Evolutionary conservation across 192 early-diverging fungal genomes (phyloP).

Genomic region (Coemansia sp.): DNA sequence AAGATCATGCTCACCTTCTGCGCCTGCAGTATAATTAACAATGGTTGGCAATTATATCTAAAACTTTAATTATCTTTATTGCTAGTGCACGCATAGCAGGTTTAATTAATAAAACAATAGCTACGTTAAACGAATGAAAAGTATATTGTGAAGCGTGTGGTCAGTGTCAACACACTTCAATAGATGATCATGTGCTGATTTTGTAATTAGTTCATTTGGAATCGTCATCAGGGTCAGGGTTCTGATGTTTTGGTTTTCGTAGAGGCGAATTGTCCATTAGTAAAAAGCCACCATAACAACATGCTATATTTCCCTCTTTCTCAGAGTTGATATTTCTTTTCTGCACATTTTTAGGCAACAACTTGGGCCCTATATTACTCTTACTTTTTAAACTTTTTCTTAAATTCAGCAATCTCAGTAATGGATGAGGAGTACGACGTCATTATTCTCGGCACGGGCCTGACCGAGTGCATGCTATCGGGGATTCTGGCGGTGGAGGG

Average conservation of each 20-base stretch:
- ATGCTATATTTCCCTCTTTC: constrained; percentile 4
- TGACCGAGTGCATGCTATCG: constrained; percentile 89
- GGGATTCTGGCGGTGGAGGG: constrained; percentile 85
- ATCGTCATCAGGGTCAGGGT: background rate
- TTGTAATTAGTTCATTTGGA: too few relatives aligned
- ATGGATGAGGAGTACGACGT: constrained; percentile 90
- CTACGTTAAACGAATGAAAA: too few relatives aligned
- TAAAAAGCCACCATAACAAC: background rate
- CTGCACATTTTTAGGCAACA: too few relatives aligned
- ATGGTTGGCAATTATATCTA: too few relatives aligned
- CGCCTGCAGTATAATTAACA: too few relatives aligned
- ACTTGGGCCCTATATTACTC: background rate
- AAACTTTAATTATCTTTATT: too few relatives aligned
- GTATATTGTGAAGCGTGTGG: too few relatives aligned
- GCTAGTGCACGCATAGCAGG: too few relatives aligned
- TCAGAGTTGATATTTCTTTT: background rate
- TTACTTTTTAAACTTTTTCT: background rate
- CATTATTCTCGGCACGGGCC: constrained; percentile 84
- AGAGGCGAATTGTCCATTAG: background rate
- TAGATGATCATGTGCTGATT: too few relatives aligned
- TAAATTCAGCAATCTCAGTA: constrained; percentile 3
- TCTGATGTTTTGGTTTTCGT: constrained; percentile 4
- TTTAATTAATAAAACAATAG: background rate
- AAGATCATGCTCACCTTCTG: too few relatives aligned
- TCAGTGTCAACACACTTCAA: too few relatives aligned